Evolutionary conservation across 2,329 filamentous ascomycete genomes (phyloP), one percentile per base, ranked within the genome.

Genomic region (Stemphylium vesicarium): DNA sequence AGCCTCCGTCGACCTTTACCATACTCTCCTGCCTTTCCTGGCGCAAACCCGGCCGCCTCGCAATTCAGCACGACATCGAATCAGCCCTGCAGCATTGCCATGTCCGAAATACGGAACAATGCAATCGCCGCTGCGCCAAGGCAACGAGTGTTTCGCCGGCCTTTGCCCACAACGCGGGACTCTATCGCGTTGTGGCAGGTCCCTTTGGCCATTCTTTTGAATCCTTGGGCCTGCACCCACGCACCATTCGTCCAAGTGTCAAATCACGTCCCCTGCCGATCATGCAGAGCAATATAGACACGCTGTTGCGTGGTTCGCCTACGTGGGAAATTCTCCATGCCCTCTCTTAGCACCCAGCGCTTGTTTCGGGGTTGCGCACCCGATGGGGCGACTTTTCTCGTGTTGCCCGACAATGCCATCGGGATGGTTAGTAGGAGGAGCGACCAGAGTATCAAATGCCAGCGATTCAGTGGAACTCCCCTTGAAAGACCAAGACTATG

Each of bases 11-110:
- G 37, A n/a, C 16, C 16, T 35, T n/a, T 38, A 20, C 31, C 13
- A 50, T 32, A 4, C 26, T 44, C 42, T 55, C 52, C 52, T 55
- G 46, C 52, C 52, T 45, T 50, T 55, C 47, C 40, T 50, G 52
- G 46, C 47, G 29, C 47, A 40, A 13, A 45, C 29, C 52, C 46
- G 46, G 40, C 37, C 20, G 12, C 10, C 26, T 15, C 12, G 2
- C 26, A 40, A 29, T 13, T 36, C 15, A 37, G 36, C 33, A 32
- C 26, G n/a, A 40, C 40, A 44, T 16, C 37, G 36, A 37, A 49
- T 36, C 40, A 55, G 13, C 26, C 20, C 31, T 39, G 31, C 24
- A 16, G 4, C 4, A 20, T 20, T 20, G 20, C 20, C 40, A 22
- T 44, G 35, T 45, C 47, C 46, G 40, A 50, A n/a, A 35, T n/a